phyloP scores from a whole-genome alignment of 495 filamentous ascomycete genomes.

The Penicillium lagena region DNA sequence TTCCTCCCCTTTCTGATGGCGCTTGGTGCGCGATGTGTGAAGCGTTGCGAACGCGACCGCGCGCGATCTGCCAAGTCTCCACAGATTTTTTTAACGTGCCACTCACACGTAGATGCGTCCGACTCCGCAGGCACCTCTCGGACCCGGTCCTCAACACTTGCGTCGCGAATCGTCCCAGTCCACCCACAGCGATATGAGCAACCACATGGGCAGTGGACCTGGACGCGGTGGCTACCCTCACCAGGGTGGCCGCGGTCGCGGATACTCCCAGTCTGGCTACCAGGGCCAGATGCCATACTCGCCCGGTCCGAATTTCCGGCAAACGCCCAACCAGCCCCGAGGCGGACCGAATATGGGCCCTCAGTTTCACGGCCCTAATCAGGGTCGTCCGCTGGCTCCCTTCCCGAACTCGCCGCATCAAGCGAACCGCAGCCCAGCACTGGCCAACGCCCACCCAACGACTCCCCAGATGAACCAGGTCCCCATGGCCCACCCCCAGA shows the following conservation, averaged over 20 bases:
- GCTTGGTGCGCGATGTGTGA: not conserved
- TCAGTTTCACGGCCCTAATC: constrained; percentile 53
- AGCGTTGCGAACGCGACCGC: constrained; percentile 7
- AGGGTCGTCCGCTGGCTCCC: constrained; percentile 46
- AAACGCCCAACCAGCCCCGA: constrained; percentile 56
- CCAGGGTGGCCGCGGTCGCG: constrained; percentile 63
- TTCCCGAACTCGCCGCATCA: constrained; percentile 65
- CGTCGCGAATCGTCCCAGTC: constrained; percentile 80
- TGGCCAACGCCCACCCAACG: constrained; percentile 58
- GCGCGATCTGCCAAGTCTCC: not conserved
- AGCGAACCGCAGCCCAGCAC: constrained; percentile 64
- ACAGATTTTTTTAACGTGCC: constrained; percentile 7
- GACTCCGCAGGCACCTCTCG: constrained; percentile 52
- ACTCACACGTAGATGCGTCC: constrained; percentile 49
- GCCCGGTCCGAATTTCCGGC: constrained; percentile 53
- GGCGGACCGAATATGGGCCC: constrained; percentile 55
- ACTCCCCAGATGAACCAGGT: constrained; percentile 63
- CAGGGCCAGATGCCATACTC: constrained; percentile 62
- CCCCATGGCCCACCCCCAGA: constrained; percentile 50
- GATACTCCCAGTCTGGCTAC: constrained; percentile 52
- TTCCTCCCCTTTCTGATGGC: constrained; percentile 4
- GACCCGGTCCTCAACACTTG: constrained; percentile 64
- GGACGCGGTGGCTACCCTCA: constrained; percentile 49
- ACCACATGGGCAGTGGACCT: constrained; percentile 44
- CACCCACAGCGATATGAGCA: constrained; percentile 68